These are phyloP conservation scores for Alternaria hordeiaustralica DNA, from an alignment of 2,329 filamentous ascomycete species.

Conservation along the genomic window DNA sequence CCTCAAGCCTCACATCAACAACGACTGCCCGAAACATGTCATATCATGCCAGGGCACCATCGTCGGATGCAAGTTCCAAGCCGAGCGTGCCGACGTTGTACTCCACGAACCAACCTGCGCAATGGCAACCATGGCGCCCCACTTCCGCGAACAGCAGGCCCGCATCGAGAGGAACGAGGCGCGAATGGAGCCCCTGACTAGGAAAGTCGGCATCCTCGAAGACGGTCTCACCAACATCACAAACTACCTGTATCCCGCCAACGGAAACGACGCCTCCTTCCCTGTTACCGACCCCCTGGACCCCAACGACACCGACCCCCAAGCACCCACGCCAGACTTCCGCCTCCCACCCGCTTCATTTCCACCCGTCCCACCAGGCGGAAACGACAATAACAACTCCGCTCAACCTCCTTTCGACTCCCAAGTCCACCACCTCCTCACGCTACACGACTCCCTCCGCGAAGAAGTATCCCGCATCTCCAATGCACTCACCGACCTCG, in stretches of 20 bases:
- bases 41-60: conserved; percentile 53
- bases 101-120: conserved; percentile 52
- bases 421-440: conserved; percentile 64
- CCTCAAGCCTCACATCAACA: conserved; percentile 50
- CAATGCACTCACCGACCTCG: conserved; percentile 63
- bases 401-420: conserved; percentile 52
- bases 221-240: conserved; percentile 53
- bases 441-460: conserved; percentile 66
- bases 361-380: conserved; percentile 31
- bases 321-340: conserved; percentile 47
- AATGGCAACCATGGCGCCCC: conserved; percentile 56
- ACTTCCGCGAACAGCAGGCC: conserved; percentile 52
- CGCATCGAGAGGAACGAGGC: conserved; percentile 54
- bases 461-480: conserved; percentile 64
- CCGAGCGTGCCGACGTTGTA: conserved; percentile 49
- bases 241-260: conserved; percentile 49
- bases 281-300: conserved; percentile 44
- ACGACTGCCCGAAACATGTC: conserved; percentile 51
- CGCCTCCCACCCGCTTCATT: conserved; percentile 44
- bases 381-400: conserved; percentile 28
- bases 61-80: conserved; percentile 52
- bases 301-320: conserved; percentile 40
- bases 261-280: conserved; percentile 38
- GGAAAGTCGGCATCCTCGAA: conserved; percentile 55
- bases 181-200: conserved; percentile 50